Evolutionary conservation across 2,329 filamentous ascomycete genomes (phyloP), one percentile per base, ranked within the genome.

Genomic region (Penicillium corylophilum): DNA sequence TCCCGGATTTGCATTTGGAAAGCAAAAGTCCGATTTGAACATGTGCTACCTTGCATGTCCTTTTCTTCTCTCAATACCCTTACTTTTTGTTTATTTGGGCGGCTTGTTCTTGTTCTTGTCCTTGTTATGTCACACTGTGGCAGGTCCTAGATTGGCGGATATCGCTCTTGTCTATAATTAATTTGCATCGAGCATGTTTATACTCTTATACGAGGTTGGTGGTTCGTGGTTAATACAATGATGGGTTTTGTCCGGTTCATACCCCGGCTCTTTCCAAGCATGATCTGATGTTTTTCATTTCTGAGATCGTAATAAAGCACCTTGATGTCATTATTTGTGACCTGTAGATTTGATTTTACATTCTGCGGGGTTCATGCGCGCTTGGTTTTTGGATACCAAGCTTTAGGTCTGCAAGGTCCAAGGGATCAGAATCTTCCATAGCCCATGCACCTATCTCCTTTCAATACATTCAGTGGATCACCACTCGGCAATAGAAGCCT

Each of bases 41-140:
- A 42, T 46, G 36, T 44, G 35, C 35, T 8, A 48, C 51, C 28
- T 26, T 24, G 13, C 46, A 44, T 44, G 40, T 24, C 10, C 47
- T 50, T 54, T 42, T 29, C 31, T 49, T 53, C 33, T 57, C 33
- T 57, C 41, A 54, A 59, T 62, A 59, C 55, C 56, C 57, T 59
- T 39, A 26, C 31, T 43, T 44, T 56, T 16, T 56, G 50, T 33
- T 46, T 48, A 41, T 46, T 20, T 55, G 51, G 50, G 51, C 50
- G 48, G 44, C 38, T 45, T 35, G 31, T 31, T 28, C 26, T 28
- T 28, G 26, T 26, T 26, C 24, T 8, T 28, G n/a, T n/a, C n/a
- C 26, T 28, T 50, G 28, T 43, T 31, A 33, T 16, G 39, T 36
- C 12, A 15, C 42, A 39, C 20, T 31, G 26, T 39, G 18, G 18